phyloP scores from a whole-genome alignment of 169 alveolate genomes.

The Ichthyophthirius multifiliis region DNA sequence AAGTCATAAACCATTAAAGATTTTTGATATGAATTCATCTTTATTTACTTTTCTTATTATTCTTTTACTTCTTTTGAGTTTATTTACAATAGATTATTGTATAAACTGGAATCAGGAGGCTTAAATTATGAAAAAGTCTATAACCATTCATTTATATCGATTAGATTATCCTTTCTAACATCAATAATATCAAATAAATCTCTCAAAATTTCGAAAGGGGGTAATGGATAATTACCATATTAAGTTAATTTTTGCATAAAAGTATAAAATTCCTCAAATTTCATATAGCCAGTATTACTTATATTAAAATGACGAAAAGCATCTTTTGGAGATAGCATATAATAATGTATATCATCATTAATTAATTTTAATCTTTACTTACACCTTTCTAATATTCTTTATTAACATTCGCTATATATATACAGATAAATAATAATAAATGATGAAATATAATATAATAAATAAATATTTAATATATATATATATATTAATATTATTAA shows the following conservation, averaged over 20 bases:
- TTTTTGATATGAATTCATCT: too few species aligned
- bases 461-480: too few species aligned
- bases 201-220: constrained; percentile 79
- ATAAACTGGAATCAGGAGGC: constrained; percentile 1
- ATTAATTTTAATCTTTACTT: constrained; percentile 57
- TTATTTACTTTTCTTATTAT: too few species aligned
- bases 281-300: constrained; percentile 57
- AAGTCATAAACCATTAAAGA: background rate
- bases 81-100: too few species aligned
- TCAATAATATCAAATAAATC: constrained; percentile 83
- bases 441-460: too few species aligned
- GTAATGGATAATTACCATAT: constrained; percentile 63
- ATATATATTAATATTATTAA: too few species aligned
- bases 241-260: constrained; percentile 59
- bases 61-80: too few species aligned
- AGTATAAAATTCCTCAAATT: constrained; percentile 62
- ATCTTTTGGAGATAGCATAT: constrained; percentile 81
- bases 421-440: too few species aligned
- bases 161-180: constrained; percentile 79
- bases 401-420: constrained; percentile 54
- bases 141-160: constrained; percentile 84
- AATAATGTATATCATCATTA: constrained; percentile 69
- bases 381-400: constrained; percentile 55
- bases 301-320: constrained; percentile 75
- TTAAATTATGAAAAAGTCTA: constrained; percentile 62